Base-by-base conservation (phyloP, 2,329 filamentous ascomycete species). In the Pestalotiopsis fici region DNA sequence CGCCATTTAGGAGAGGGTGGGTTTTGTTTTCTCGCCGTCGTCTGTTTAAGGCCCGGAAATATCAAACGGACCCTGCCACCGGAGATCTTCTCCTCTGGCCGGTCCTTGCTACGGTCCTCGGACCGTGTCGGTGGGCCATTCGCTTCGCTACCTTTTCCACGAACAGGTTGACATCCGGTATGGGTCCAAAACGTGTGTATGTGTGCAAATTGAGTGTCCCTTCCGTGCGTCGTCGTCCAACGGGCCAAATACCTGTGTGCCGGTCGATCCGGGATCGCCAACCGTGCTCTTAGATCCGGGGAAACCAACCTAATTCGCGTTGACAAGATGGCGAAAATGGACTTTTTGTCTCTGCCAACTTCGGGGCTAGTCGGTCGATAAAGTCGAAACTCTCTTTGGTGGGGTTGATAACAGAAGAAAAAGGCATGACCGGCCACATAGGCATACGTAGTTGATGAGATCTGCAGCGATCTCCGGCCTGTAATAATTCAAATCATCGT, bases 261-360 rank as follows among this genome's bases (percentile, higher is more conserved):
- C 37, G 59, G 37, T 62, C 37, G 59, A 62, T 62, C 59, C 59
- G 31, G 35, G 59, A 62, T 62, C 59, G 37, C 37, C 59, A 47
- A 62, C 59, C 35, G 59, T 23, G 23, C 35, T 25, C 35, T 23
- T 21, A 28, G 59, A 62, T 62, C 59, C 59, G 37, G 59, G 59
- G 59, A 62, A 62, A n/a, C 57, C 57, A 60, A 60, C 57, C 27
- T 31, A 27, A 60, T 37, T 27, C 18, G 25, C 25, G 18, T 31
- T 27, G 57, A 35, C 15, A 35, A 31, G 57, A 57, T 37, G 15
- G 18, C 57, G 27, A 60, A 47, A 47, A n/a, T 25, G 23, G 59
- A 47, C 15, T 47, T 47, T n/a, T 25, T 23, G 31, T 27, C 35
- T 43, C n/a, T 39, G 9, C 37, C 27, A 25, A 47, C 11, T 50